A percentile compares a stretch with the other conserved stretches of the same genome.
Conservation (phyloP, 257 asterid genomes). For the Capsicum baccatum region DNA sequence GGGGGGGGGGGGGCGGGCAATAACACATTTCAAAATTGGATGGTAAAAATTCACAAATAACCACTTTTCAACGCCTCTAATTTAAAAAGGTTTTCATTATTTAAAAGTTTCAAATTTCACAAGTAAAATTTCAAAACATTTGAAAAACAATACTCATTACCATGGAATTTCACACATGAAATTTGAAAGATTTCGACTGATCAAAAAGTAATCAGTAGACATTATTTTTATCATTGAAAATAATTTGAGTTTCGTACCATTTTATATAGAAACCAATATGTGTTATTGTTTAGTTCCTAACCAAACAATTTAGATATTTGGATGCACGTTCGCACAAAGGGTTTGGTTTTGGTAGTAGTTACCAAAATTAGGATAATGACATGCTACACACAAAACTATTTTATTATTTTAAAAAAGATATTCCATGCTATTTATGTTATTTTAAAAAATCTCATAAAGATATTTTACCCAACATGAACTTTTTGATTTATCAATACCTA, state of each 20-base stretch:
- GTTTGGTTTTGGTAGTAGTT: background rate
- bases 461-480: background rate
- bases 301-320: slow-evolving; percentile 5
- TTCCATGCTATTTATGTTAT: background rate
- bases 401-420: background rate
- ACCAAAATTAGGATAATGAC: slow-evolving; percentile 14
- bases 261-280: background rate
- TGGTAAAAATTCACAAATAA: too few species aligned
- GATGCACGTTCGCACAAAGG: slow-evolving; percentile 6
- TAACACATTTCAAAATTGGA: too few species aligned
- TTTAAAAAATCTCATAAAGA: background rate
- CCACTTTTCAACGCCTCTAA: too few species aligned
- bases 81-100: too few species aligned
- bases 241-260: background rate
- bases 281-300: background rate
- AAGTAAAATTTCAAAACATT: too few species aligned
- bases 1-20: too few species aligned
- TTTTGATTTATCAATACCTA: background rate
- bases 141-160: background rate
- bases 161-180: background rate
- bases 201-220: too few species aligned
- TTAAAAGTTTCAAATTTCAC: too few species aligned
- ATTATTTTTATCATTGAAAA: background rate
- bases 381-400: slow-evolving; percentile 19
- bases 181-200: too few species aligned